These are phyloP conservation scores for Leccinum uliginosum DNA, from an alignment of 768 basidiomycete species.

Conservation along the genomic window DNA sequence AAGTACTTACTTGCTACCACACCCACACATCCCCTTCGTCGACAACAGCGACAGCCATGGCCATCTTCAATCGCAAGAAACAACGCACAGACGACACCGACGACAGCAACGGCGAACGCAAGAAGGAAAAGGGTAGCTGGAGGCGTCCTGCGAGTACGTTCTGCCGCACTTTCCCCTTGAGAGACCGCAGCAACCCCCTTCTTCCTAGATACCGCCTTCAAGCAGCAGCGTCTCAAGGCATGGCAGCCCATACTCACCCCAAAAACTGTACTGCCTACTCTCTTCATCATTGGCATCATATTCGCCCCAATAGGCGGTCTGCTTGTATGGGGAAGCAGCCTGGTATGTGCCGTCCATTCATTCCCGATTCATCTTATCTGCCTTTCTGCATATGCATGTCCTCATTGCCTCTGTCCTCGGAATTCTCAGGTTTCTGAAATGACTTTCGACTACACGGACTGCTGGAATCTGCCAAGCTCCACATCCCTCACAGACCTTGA, in stretches of 20 bases:
- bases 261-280: slow-evolving; percentile 93
- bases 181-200: slow-evolving; percentile 12
- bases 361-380: slow-evolving; percentile 19
- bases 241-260: slow-evolving; percentile 99
- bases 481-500: slow-evolving; percentile 28
- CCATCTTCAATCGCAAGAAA: slow-evolving; percentile 55
- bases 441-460: slow-evolving; percentile 92
- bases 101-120: slow-evolving; percentile 46
- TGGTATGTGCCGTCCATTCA: slow-evolving; percentile 37
- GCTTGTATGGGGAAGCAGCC: slow-evolving; percentile 83
- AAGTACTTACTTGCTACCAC: slow-evolving; percentile 11
- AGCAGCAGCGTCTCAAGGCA: slow-evolving; percentile 98
- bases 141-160: slow-evolving; percentile 72
- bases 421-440: slow-evolving; percentile 76
- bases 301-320: slow-evolving; percentile 96
- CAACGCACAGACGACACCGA: slow-evolving; percentile 29
- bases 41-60: slow-evolving; percentile 37
- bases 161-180: slow-evolving; percentile 5
- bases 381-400: slow-evolving; percentile 1
- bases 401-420: neutral
- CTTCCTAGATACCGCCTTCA: slow-evolving; percentile 87
- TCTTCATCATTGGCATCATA: slow-evolving; percentile 91
- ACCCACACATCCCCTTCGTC: neutral
- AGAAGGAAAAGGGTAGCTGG: slow-evolving; percentile 87
- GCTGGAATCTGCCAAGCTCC: slow-evolving; percentile 57